Conservation (phyloP, 257 asterid genomes). For the Solanum piurae region DNA sequence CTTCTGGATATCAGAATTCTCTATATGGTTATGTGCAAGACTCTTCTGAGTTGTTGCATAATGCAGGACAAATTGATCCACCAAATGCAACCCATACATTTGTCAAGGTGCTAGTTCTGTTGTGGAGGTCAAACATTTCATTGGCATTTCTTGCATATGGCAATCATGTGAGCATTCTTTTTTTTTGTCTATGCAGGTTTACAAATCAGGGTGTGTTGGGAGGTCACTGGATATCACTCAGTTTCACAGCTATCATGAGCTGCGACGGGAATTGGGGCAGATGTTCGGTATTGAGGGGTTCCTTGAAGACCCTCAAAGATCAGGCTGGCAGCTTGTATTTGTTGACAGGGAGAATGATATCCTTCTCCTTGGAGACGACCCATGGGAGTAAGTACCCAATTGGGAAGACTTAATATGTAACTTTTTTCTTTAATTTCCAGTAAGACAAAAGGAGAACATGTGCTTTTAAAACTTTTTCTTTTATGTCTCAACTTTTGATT, state of each 20-base stretch:
- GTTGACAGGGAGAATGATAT: conserved; percentile 95
- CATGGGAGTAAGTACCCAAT: conserved; percentile 78
- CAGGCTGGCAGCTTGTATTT: conserved; percentile 99
- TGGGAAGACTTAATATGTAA: not conserved
- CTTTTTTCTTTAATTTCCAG: not conserved
- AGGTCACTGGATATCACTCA: conserved; percentile 87
- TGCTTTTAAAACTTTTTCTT: not conserved
- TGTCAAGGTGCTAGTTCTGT: conserved; percentile 55
- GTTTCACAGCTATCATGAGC: conserved; percentile 92
- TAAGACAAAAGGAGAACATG: not conserved
- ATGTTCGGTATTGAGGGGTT: conserved; percentile 91
- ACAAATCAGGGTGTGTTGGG: conserved; percentile 78
- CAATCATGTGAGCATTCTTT: not conserved
- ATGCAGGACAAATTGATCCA: conserved; percentile 52
- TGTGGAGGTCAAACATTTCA: not conserved
- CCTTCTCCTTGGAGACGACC: conserved; percentile 99
- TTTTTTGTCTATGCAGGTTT: conserved; percentile 40
- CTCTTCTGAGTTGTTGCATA: conserved; percentile 61
- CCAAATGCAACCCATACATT: conserved; percentile 38
- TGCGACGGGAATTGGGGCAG: conserved; percentile 76
- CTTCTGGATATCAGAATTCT: conserved; percentile 57
- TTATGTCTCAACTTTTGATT: not conserved
- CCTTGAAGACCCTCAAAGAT: conserved; percentile 95
- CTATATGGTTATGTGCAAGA: conserved; percentile 54
- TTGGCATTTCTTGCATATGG: not conserved